These are phyloP conservation scores for Paramyrothecium sp. DNA, from an alignment of 2,329 filamentous ascomycete genomes.

Conservation along the genomic window DNA sequence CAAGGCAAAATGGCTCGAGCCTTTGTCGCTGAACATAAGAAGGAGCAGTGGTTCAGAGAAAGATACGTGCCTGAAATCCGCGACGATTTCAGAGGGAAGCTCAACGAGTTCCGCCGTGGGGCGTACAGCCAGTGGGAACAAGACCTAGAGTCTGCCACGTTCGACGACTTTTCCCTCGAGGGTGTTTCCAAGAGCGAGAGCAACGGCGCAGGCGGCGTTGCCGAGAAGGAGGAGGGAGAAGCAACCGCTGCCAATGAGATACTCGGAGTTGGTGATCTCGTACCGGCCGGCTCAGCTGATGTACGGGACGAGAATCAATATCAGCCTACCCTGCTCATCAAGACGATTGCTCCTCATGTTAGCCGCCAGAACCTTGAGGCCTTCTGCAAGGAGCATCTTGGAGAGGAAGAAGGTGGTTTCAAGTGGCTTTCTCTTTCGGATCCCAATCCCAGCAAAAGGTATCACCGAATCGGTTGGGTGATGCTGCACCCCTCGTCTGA, in stretches of 20 bases:
- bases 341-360: conserved; percentile 95
- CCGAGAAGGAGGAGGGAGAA: conserved; percentile 96
- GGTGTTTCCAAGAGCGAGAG: conserved; percentile 92
- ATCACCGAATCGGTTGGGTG: conserved; percentile 97
- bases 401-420: conserved; percentile 87
- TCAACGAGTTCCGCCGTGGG: conserved; percentile 77
- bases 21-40: conserved; percentile 90
- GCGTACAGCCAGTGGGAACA: conserved; percentile 86
- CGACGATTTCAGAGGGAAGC: conserved; percentile 69
- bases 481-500: conserved; percentile 84
- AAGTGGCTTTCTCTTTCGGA: conserved; percentile 96
- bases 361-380: conserved; percentile 89
- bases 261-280: conserved; percentile 84
- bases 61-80: conserved; percentile 84
- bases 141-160: conserved; percentile 79
- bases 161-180: conserved; percentile 93
- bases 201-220: conserved; percentile 78
- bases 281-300: conserved; percentile 81
- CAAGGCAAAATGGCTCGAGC: conserved; percentile 78
- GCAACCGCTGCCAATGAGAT: conserved; percentile 89
- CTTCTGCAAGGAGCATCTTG: conserved; percentile 92
- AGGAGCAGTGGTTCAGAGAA: conserved; percentile 97
- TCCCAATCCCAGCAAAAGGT: conserved; percentile 94
- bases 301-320: conserved; percentile 84
- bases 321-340: conserved; percentile 93